Conservation (phyloP, 1,284 basidiomycete genomes). For the Trichosporon inkin region DNA sequence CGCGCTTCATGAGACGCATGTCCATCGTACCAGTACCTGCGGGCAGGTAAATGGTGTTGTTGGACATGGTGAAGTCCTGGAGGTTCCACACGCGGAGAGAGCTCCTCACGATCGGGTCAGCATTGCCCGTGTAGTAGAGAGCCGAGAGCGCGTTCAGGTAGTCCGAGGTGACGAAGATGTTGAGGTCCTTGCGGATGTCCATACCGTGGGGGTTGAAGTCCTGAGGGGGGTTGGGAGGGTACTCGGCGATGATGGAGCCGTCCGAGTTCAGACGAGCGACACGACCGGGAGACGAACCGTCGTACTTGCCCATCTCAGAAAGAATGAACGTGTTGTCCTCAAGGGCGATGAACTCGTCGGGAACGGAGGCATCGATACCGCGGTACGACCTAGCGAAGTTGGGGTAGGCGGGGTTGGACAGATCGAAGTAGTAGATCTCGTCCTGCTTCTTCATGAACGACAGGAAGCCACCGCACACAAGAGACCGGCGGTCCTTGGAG, state of each 20-base stretch:
- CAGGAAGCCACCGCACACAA: slow-evolving; percentile 22
- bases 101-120: slow-evolving; percentile 8
- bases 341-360: slow-evolving; percentile 20
- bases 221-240: slow-evolving; percentile 9
- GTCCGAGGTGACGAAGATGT: slow-evolving; percentile 20
- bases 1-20: slow-evolving; percentile 13
- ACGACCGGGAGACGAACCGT: slow-evolving; percentile 14
- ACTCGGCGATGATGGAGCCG: slow-evolving; percentile 17
- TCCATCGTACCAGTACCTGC: slow-evolving; percentile 19
- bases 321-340: slow-evolving; percentile 17
- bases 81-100: slow-evolving; percentile 20
- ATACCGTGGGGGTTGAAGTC: slow-evolving; percentile 22
- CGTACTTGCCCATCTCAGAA: slow-evolving; percentile 18
- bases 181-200: slow-evolving; percentile 20
- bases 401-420: slow-evolving; percentile 15
- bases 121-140: slow-evolving; percentile 13
- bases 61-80: slow-evolving; percentile 9
- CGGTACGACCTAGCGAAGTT: background rate
- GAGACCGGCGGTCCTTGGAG: background rate
- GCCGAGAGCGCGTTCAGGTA: slow-evolving; percentile 12
- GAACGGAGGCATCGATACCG: slow-evolving; percentile 10
- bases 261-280: slow-evolving; percentile 13
- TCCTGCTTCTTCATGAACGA: slow-evolving; percentile 15
- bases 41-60: slow-evolving; percentile 13
- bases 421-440: slow-evolving; percentile 19